A percentile compares a stretch with the other conserved stretches of the same genome.
phyloP scores from a whole-genome alignment of 1,139 yeast species.

The Scheffersomyces insectosa region DNA sequence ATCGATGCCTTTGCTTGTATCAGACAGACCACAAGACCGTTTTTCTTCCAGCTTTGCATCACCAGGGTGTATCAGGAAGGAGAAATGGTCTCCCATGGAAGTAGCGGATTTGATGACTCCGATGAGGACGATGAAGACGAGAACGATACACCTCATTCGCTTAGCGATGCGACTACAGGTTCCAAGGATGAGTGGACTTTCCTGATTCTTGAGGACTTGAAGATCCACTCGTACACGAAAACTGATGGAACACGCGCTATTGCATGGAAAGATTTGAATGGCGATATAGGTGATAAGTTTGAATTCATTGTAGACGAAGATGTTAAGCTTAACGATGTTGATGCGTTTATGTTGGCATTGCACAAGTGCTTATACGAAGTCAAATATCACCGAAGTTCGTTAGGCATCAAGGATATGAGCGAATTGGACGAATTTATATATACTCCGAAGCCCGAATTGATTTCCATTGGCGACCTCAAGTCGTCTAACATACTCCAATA shows the following conservation, averaged over 20 bases:
- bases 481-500: not conserved
- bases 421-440: constrained; percentile 60
- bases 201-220: constrained; percentile 63
- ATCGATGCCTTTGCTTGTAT: constrained; percentile 79
- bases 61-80: constrained; percentile 71
- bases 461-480: constrained; percentile 25
- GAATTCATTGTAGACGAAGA: constrained; percentile 71
- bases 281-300: constrained; percentile 83
- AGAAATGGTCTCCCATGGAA: constrained; percentile 45
- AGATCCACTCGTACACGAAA: constrained; percentile 41
- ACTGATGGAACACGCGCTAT: constrained; percentile 47
- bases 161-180: constrained; percentile 25
- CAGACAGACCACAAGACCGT: constrained; percentile 66
- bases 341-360: constrained; percentile 62
- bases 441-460: constrained; percentile 25
- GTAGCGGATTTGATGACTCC: constrained; percentile 45
- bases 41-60: constrained; percentile 69
- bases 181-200: constrained; percentile 67
- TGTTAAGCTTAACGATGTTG: constrained; percentile 58
- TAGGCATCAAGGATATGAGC: constrained; percentile 37
- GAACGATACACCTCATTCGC: constrained; percentile 31
- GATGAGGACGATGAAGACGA: constrained; percentile 57
- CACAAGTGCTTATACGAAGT: constrained; percentile 75
- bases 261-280: constrained; percentile 80
- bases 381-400: constrained; percentile 62